Evolutionary conservation across 495 filamentous ascomycete genomes (phyloP).

Genomic region (Pseudoneurospora amorphoporcata): DNA sequence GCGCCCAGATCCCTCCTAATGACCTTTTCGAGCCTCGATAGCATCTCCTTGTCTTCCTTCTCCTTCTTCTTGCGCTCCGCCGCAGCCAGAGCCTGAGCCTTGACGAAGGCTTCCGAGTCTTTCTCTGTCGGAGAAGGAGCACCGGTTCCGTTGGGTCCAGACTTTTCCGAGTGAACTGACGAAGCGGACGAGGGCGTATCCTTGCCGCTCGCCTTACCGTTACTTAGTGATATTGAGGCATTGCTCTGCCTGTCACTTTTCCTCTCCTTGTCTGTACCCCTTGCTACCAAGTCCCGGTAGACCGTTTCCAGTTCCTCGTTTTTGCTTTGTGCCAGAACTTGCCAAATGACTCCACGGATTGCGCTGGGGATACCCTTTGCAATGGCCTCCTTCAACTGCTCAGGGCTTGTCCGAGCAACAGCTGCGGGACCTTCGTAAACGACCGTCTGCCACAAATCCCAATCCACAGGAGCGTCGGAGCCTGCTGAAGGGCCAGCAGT

Average conservation of each 20-base stretch:
- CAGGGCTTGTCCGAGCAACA: constrained; percentile 70
- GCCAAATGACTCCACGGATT: constrained; percentile 95
- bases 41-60: constrained; percentile 59
- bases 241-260: constrained; percentile 41
- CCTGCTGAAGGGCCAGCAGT: constrained; percentile 57
- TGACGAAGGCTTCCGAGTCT: constrained; percentile 53
- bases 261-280: constrained; percentile 72
- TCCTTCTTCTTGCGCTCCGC: constrained; percentile 61
- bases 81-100: constrained; percentile 54
- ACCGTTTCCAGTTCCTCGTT: constrained; percentile 80
- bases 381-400: constrained; percentile 83
- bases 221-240: constrained; percentile 14
- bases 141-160: constrained; percentile 52
- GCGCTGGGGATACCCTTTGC: constrained; percentile 89
- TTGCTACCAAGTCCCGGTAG: constrained; percentile 70
- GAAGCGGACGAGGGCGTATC: constrained; percentile 69
- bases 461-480: constrained; percentile 68
- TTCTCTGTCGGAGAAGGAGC: constrained; percentile 48
- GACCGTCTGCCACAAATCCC: constrained; percentile 95
- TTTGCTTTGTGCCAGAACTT: constrained; percentile 89
- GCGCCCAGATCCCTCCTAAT: constrained; percentile 87
- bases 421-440: constrained; percentile 88
- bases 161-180: constrained; percentile 72
- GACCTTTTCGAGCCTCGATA: constrained; percentile 78
- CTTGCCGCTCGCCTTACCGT: constrained; percentile 36